A percentile compares a stretch with the other conserved stretches of the same genome.
phyloP scores from a whole-genome alignment of 1,284 basidiomycete species.

The Tylopilus orsonianus region DNA sequence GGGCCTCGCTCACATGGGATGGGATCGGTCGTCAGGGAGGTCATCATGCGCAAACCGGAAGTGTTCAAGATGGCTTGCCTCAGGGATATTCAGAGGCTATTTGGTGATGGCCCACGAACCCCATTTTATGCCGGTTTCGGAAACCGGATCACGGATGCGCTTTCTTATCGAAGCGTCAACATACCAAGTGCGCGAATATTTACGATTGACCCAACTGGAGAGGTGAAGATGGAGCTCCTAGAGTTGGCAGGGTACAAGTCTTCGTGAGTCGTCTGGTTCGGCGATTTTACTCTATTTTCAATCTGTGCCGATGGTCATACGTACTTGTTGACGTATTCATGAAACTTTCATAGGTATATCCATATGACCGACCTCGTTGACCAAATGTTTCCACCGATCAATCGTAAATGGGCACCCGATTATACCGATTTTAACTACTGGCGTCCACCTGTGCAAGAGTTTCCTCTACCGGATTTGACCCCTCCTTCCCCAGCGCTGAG shows the following conservation, averaged over 20 bases:
- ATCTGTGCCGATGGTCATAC: too few species aligned
- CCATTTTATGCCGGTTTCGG: slow-evolving; percentile 99
- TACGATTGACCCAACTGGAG: slow-evolving; percentile 94
- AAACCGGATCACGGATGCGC: slow-evolving; percentile 96
- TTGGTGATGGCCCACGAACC: slow-evolving; percentile 69
- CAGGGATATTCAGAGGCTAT: slow-evolving; percentile 92
- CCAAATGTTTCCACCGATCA: slow-evolving; percentile 98
- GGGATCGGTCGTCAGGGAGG: slow-evolving; percentile 59
- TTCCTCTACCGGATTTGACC: slow-evolving; percentile 84
- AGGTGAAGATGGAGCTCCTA: slow-evolving; percentile 96
- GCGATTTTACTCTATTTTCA: not conserved
- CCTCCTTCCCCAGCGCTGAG: slow-evolving; percentile 92
- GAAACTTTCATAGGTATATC: slow-evolving; percentile 65
- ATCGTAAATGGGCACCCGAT: slow-evolving; percentile 84
- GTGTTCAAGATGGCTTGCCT: slow-evolving; percentile 99
- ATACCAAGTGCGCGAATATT: slow-evolving; percentile 95
- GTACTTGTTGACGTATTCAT: not conserved
- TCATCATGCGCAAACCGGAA: slow-evolving; percentile 98
- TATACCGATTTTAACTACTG: slow-evolving; percentile 99
- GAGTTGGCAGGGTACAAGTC: slow-evolving; percentile 97
- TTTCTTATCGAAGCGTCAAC: slow-evolving; percentile 95
- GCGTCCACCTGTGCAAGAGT: slow-evolving; percentile 78
- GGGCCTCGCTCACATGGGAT: not conserved
- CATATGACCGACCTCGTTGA: slow-evolving; percentile 99
- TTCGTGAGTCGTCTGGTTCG: slow-evolving; percentile 54